Evolutionary conservation across 768 basidiomycete species (phyloP).

Genomic region (Tylopilus felleus): DNA sequence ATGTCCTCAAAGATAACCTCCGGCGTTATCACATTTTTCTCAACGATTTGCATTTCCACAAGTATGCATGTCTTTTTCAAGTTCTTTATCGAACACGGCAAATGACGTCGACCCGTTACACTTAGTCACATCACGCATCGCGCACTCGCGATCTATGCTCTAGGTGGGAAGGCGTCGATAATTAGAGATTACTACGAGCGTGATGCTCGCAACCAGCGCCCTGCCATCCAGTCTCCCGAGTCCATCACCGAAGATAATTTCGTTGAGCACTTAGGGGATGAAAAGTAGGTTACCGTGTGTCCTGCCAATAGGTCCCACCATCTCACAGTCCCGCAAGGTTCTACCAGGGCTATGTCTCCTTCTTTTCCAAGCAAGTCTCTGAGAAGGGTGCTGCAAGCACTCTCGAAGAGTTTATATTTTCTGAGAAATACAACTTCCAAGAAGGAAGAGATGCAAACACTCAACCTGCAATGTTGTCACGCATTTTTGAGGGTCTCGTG

Average conservation of each 20-base stretch:
- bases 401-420: too few relatives aligned
- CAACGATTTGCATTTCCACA: constrained; percentile 46
- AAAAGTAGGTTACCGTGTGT: constrained; percentile 15
- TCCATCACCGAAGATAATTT: constrained; percentile 25
- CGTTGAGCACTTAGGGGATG: constrained; percentile 23
- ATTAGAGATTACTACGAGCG: constrained; percentile 27
- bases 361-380: too few relatives aligned
- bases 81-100: too few relatives aligned
- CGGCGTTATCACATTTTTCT: constrained; percentile 47
- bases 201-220: constrained; percentile 22
- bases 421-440: too few relatives aligned
- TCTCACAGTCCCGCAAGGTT: background rate
- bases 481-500: too few relatives aligned
- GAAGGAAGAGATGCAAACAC: too few relatives aligned
- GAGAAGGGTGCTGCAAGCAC: too few relatives aligned
- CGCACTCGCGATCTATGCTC: constrained; percentile 26
- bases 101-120: background rate
- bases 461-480: too few relatives aligned
- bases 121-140: constrained; percentile 30
- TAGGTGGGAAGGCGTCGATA: constrained; percentile 22
- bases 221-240: constrained; percentile 23
- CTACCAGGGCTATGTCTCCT: too few relatives aligned
- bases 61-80: constrained; percentile 35
- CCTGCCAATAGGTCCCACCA: background rate
- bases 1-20: constrained; percentile 47